Percentiles rank a stretch among this genome's conserved stretches.
Conservation (phyloP, 768 basidiomycete genomes). For the Phylloporus arenicola region DNA sequence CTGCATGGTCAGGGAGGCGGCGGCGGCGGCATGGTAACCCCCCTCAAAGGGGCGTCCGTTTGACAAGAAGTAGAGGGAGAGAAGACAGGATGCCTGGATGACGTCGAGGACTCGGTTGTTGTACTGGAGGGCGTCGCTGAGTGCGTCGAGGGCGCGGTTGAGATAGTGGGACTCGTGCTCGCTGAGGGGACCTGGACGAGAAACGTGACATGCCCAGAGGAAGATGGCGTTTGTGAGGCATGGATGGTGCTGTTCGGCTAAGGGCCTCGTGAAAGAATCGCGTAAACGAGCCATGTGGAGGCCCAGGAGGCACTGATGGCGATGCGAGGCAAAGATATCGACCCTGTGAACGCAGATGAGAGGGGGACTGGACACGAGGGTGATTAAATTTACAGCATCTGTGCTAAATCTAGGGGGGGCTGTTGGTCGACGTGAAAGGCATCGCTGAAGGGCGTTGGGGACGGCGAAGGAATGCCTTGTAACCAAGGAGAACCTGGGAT, state of each 20-base stretch:
- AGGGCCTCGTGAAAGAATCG: constrained; percentile 51
- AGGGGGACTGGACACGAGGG: constrained; percentile 1
- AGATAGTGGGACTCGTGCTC: constrained; percentile 74
- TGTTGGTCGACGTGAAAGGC: constrained; percentile 41
- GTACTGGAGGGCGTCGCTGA: constrained; percentile 58
- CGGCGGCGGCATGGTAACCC: constrained; percentile 69
- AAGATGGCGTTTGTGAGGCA: constrained; percentile 76
- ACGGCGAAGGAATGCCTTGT: constrained; percentile 44
- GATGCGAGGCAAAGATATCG: constrained; percentile 71
- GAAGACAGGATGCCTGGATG: constrained; percentile 69
- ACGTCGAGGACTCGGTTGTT: constrained; percentile 58
- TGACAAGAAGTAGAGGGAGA: constrained; percentile 71
- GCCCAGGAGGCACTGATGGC: constrained; percentile 68
- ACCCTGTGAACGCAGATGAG: constrained; percentile 39
- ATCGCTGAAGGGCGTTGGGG: constrained; percentile 51
- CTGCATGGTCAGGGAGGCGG: constrained; percentile 68
- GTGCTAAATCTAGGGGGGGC: constrained; percentile 54
- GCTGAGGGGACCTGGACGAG: constrained; percentile 62
- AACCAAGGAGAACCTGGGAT: constrained; percentile 47
- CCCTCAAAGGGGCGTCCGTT: constrained; percentile 77
- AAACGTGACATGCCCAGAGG: constrained; percentile 79
- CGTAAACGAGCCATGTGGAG: constrained; percentile 62
- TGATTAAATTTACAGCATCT: constrained; percentile 52
- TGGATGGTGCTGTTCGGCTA: constrained; percentile 64
- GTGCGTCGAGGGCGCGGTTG: constrained; percentile 52